Base-by-base conservation (phyloP, 148 eudicot genomes). In the Cornus florida region DNA sequence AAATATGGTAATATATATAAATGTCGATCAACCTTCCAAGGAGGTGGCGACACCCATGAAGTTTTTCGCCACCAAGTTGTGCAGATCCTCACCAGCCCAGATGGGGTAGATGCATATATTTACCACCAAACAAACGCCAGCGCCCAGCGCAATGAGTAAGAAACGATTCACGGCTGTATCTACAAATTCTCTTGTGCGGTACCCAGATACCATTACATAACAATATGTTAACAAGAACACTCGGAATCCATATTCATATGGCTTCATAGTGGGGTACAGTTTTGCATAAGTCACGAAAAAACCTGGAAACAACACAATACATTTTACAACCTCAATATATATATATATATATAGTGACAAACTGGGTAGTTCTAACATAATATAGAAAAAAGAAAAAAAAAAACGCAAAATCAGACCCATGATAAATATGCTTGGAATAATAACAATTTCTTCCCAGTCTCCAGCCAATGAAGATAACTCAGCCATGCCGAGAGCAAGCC, bases 71-170 rank as follows among this genome's bases (percentile, higher is more conserved):
- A 95, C 94, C 93, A 95, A 78, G 74, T 81, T 83, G 80, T 95
- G 97, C 74, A 92, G 84, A 85, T 93, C 97, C 79, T 93, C 98
- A 35, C 98, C 98, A 67, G 97, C 96, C 98, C 98, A 95, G 50
- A 93, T 95, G 8, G 98, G 98, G 82, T 89, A 95, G 70, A 95
- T 89, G 77, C 84, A 90, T 0, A 87, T 90, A 72, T 93, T 95
- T 35, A 95, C 85, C 28, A 78, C 83, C 84, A 95, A 86, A 76
- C 94, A 82, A 72, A 95, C 92, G 74, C 83, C 86, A 78, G 97
- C 98, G 69, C 97, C 98, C 60, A 95, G 62, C 7, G 93, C 97
- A 53, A 95, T 95, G 70, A 95, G 96, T 82, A 95, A 69, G 79
- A 95, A 91, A 73, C 97, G 85, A 75, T 86, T 89, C 62, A 91